A percentile compares a stretch with the other conserved stretches of the same genome.
phyloP scores from a whole-genome alignment of 768 basidiomycete species.

The Leccinum subgranulosum region DNA sequence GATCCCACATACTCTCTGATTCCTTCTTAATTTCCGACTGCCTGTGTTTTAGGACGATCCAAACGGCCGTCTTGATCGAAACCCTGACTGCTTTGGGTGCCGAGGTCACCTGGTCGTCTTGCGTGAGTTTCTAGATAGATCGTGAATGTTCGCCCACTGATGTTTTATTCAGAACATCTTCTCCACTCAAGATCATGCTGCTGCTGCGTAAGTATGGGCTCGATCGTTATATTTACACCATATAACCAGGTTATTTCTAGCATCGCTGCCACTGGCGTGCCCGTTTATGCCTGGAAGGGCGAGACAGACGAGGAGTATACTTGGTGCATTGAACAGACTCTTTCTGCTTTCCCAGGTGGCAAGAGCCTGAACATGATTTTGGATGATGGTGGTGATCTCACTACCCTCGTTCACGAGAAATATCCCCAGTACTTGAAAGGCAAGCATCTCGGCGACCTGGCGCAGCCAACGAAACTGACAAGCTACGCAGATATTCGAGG shows the following conservation, averaged over 20 bases:
- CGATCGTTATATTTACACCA: neutral
- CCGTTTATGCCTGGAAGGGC: constrained; percentile 99
- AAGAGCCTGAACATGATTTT: constrained; percentile 96
- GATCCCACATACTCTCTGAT: constrained; percentile 16
- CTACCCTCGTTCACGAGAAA: constrained; percentile 92
- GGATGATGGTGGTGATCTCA: constrained; percentile 98
- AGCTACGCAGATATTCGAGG: constrained; percentile 69
- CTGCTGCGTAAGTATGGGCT: constrained; percentile 71
- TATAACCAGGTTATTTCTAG: constrained; percentile 35
- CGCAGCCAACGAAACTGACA: neutral
- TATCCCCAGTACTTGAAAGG: constrained; percentile 86
- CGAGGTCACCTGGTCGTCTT: constrained; percentile 98
- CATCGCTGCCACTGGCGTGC: constrained; percentile 96
- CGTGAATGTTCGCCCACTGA: neutral
- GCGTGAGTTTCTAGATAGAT: constrained; percentile 49
- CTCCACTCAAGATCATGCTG: constrained; percentile 99
- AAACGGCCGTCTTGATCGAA: constrained; percentile 98
- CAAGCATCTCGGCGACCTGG: constrained; percentile 25
- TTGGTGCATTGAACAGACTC: constrained; percentile 98
- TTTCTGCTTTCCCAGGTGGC: constrained; percentile 82
- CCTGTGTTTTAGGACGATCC: constrained; percentile 78
- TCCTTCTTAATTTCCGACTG: neutral
- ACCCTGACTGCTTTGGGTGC: constrained; percentile 94
- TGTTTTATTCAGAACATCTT: constrained; percentile 79
- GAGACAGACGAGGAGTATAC: constrained; percentile 98